Conservation (phyloP, 1,284 basidiomycete genomes). For the Xerocomus tenax region DNA sequence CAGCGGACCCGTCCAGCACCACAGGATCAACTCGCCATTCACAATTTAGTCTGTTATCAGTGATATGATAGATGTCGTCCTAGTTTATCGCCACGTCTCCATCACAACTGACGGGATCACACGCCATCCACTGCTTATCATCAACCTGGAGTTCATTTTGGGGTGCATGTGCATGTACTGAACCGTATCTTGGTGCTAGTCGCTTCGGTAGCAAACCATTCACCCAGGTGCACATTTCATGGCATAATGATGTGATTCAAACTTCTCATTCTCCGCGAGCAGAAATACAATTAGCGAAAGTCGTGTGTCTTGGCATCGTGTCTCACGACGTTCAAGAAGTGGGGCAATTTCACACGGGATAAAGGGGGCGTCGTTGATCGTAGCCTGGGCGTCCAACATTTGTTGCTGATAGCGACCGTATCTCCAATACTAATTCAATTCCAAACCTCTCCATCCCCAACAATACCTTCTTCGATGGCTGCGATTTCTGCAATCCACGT, state of each 20-base stretch:
- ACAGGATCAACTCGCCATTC: background rate
- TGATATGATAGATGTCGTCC: background rate
- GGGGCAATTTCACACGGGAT: slow-evolving; percentile 1
- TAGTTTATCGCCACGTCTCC: background rate
- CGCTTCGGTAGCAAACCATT: background rate
- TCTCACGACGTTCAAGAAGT: background rate
- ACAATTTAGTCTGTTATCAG: background rate
- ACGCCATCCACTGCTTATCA: background rate
- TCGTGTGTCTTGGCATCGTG: background rate
- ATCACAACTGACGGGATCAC: slow-evolving; percentile 1
- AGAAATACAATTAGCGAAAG: background rate
- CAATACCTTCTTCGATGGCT: slow-evolving; percentile 23
- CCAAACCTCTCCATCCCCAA: slow-evolving; percentile 11
- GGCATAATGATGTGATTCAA: background rate
- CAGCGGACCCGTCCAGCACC: background rate
- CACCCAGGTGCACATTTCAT: background rate
- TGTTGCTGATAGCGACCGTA: background rate
- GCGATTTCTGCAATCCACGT: slow-evolving; percentile 23
- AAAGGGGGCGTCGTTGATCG: background rate
- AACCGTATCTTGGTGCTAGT: background rate
- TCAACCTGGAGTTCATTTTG: background rate
- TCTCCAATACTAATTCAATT: background rate
- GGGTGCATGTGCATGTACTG: background rate
- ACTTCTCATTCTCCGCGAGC: background rate
- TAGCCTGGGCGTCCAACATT: background rate